Evolutionary conservation across 208 protist species (phyloP).

Genomic region (Balamuthia mandrillaris): DNA sequence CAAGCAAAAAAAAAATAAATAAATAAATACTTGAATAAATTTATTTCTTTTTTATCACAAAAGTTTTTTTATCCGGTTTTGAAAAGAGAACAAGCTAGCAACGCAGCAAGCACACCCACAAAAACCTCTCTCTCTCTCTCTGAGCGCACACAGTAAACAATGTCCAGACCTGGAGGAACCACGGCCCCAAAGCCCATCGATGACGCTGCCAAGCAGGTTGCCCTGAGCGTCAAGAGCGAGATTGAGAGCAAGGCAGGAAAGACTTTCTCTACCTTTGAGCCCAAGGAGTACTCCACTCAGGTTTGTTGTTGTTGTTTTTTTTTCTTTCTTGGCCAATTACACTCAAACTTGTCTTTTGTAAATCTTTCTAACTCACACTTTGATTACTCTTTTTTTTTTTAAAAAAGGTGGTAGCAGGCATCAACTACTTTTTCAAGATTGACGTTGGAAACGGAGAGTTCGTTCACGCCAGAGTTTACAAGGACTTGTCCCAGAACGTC

Average conservation of each 20-base stretch:
- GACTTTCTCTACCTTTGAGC: background rate
- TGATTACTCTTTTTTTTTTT: background rate
- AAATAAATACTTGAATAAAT: too few relatives aligned
- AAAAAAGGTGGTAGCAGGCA: constrained; percentile 30
- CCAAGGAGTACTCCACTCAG: background rate
- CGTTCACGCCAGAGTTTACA: constrained; percentile 37
- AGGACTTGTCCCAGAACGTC: background rate
- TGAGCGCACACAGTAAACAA: too few relatives aligned
- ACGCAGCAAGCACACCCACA: too few relatives aligned
- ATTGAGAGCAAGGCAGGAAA: background rate
- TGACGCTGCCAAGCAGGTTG: background rate
- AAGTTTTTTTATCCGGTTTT: too few relatives aligned
- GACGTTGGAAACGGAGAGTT: background rate
- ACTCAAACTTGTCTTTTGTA: background rate
- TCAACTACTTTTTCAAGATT: constrained; percentile 43
- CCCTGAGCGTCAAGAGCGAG: background rate
- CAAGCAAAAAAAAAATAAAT: too few relatives aligned
- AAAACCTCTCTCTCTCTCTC: too few relatives aligned
- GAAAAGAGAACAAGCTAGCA: too few relatives aligned
- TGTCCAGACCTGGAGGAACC: constrained; percentile 5
- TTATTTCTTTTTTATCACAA: too few relatives aligned
- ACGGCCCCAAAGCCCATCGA: background rate
- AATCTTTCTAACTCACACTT: too few relatives aligned
- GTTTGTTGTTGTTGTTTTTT: too few relatives aligned
- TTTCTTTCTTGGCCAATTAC: too few relatives aligned